phyloP scores from a whole-genome alignment of 2,329 filamentous ascomycete species.

The Fusarium subglutinans region DNA sequence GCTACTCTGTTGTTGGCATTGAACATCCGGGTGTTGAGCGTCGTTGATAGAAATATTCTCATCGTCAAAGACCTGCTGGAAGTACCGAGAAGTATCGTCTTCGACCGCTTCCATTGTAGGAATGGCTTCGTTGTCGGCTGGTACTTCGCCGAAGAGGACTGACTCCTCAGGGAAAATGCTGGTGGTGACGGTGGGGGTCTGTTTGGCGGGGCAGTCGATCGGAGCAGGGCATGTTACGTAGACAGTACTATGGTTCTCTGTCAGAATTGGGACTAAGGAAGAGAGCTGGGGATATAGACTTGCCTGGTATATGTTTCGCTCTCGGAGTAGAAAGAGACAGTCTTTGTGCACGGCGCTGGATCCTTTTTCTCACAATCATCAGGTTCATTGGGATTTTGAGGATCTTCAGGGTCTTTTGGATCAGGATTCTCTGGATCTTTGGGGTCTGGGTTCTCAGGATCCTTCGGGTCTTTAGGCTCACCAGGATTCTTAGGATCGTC shows the following conservation, averaged over 20 bases:
- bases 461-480: accelerated
- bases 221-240: not conserved
- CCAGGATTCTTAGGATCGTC: not conserved
- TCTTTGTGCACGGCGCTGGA: not conserved
- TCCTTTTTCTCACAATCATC: not conserved
- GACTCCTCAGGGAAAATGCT: conserved; percentile 2
- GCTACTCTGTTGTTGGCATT: not conserved
- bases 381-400: not conserved
- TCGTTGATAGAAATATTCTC: conserved; percentile 2
- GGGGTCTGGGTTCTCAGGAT: not conserved
- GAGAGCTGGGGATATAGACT: not conserved
- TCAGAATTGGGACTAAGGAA: not conserved
- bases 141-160: not conserved
- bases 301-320: not conserved
- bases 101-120: not conserved
- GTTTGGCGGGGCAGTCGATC: not conserved
- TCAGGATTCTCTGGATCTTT: not conserved
- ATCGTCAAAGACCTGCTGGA: not conserved
- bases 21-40: not conserved
- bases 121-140: not conserved
- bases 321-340: not conserved
- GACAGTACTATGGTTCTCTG: not conserved
- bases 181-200: not conserved
- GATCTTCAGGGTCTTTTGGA: not conserved
- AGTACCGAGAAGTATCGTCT: not conserved